Conservation (phyloP, 2,329 filamentous ascomycete genomes). For the Seiridium cupressi region DNA sequence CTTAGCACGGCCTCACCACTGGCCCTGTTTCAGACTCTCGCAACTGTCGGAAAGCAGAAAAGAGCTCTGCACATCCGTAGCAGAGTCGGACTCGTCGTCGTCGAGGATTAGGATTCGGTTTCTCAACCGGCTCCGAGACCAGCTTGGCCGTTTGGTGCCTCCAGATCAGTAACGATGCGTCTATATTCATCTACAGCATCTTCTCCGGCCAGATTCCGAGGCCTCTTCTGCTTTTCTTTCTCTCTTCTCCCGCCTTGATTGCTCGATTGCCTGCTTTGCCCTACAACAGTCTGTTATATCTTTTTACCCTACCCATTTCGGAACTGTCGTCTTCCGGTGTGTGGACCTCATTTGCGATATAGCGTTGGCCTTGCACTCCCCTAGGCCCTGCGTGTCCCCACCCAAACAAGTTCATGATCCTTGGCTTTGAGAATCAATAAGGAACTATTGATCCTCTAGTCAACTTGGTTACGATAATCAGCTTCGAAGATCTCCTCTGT, state of each 20-base stretch:
- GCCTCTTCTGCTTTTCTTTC: constrained; percentile 2
- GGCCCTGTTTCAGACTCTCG: constrained; percentile 23
- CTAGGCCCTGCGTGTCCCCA: no score
- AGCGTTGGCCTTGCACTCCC: background rate
- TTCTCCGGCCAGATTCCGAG: constrained; percentile 10
- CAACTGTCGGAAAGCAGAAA: constrained; percentile 12
- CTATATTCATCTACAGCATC: constrained; percentile 10
- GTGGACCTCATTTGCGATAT: constrained; percentile 8
- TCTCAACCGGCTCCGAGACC: background rate
- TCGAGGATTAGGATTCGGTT: background rate
- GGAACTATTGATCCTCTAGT: background rate
- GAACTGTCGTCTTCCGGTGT: constrained; percentile 16
- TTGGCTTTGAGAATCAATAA: background rate
- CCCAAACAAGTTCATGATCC: no score
- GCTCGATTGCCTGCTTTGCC: background rate
- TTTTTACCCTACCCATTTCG: constrained; percentile 10
- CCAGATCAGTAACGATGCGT: background rate
- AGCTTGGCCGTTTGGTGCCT: no score
- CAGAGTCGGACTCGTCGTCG: background rate
- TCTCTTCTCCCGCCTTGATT: constrained; percentile 7
- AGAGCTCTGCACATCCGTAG: constrained; percentile 1
- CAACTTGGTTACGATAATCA: constrained; percentile 5
- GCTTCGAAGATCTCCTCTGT: constrained; percentile 13
- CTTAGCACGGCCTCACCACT: constrained; percentile 16
- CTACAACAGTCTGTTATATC: constrained; percentile 5